Evolutionary conservation across 805 yeast genomes (phyloP).

Genomic region (Teunomyces atbi): DNA sequence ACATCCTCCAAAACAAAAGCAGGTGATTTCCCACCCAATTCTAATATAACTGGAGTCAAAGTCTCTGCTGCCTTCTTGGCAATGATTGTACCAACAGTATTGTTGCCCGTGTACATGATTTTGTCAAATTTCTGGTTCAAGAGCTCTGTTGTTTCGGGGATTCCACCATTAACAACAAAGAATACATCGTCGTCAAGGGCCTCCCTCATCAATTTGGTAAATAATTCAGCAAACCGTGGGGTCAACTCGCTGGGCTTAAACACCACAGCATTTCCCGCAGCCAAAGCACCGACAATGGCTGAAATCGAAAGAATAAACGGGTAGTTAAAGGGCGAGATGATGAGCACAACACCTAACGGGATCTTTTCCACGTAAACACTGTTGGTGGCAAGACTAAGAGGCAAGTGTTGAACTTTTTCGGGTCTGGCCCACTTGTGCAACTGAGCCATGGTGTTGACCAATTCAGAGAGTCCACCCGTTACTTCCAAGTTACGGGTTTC

Average conservation of each 20-base stretch:
- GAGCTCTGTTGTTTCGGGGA: conserved; percentile 58
- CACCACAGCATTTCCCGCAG: conserved; percentile 81
- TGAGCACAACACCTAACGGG: conserved; percentile 63
- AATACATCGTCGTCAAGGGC: conserved; percentile 58
- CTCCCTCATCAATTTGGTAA: conserved; percentile 53
- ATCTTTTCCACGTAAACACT: conserved; percentile 34
- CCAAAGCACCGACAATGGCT: conserved; percentile 76
- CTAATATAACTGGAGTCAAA: conserved; percentile 77
- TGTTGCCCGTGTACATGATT: conserved; percentile 84
- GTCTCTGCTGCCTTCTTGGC: conserved; percentile 81
- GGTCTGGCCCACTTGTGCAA: conserved; percentile 64
- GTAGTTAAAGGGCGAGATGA: conserved; percentile 80
- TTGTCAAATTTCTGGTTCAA: conserved; percentile 71
- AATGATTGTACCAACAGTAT: conserved; percentile 71
- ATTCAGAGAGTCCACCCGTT: conserved; percentile 49
- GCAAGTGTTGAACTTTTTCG: conserved; percentile 35
- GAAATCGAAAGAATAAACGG: conserved; percentile 64
- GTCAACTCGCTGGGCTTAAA: conserved; percentile 74
- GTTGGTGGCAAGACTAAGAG: conserved; percentile 31
- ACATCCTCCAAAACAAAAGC: conserved; percentile 59
- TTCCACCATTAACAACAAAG: conserved; percentile 69
- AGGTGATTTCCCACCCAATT: conserved; percentile 93
- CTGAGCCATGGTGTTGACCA: conserved; percentile 55
- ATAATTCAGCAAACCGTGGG: conserved; percentile 56
- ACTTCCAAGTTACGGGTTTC: conserved; percentile 68